phyloP scores from a whole-genome alignment of 768 basidiomycete genomes.

The Trametes punicea region DNA sequence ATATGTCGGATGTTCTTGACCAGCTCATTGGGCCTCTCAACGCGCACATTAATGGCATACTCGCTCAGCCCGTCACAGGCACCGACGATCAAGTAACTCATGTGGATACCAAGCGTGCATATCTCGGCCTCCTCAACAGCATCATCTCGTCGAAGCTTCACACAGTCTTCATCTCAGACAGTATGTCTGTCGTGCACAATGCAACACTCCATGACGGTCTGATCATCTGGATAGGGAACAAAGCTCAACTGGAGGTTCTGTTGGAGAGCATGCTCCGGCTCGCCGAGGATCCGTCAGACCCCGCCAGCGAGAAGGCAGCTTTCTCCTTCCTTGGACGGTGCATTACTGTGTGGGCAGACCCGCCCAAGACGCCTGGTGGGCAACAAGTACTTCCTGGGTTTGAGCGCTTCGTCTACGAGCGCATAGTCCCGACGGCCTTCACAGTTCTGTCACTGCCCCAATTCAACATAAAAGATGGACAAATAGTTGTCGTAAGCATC shows the following conservation, averaged over 20 bases:
- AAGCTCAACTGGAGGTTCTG: constrained; percentile 62
- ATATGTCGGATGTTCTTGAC: constrained; percentile 86
- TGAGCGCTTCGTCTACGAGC: constrained; percentile 87
- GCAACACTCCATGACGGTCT: neutral
- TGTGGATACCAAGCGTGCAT: constrained; percentile 82
- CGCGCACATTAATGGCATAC: constrained; percentile 71
- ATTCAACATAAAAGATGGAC: constrained; percentile 88
- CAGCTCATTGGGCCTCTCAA: constrained; percentile 86
- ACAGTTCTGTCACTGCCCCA: constrained; percentile 71
- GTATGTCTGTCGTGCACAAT: constrained; percentile 53
- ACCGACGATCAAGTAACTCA: constrained; percentile 85
- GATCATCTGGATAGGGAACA: constrained; percentile 47
- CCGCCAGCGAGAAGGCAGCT: constrained; percentile 72
- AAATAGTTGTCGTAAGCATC: constrained; percentile 69
- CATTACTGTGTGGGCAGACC: constrained; percentile 66
- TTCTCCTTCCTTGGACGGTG: constrained; percentile 74
- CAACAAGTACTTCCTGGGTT: constrained; percentile 62
- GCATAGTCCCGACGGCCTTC: constrained; percentile 79
- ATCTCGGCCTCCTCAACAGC: constrained; percentile 76
- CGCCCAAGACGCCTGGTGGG: constrained; percentile 32
- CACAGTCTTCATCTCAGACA: constrained; percentile 81
- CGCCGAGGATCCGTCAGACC: constrained; percentile 74
- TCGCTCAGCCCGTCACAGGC: constrained; percentile 78
- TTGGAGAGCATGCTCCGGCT: constrained; percentile 71
- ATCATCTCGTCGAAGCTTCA: constrained; percentile 81